Evolutionary conservation across 169 alveolate species (phyloP).

Genomic region (Perkinsus olseni): DNA sequence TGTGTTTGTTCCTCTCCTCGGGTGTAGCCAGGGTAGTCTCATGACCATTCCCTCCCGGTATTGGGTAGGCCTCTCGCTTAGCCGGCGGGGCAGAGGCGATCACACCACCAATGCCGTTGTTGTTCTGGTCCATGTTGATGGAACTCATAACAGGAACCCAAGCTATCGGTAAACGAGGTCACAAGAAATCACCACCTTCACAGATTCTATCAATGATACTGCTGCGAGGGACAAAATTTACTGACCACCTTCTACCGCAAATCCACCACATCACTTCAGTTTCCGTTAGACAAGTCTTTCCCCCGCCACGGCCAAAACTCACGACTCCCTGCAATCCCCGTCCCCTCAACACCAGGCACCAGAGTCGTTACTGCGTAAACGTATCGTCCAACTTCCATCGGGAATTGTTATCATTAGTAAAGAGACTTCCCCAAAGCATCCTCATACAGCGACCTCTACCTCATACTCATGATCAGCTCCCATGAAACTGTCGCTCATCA

Average conservation of each 20-base stretch:
- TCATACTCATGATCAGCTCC: constrained; percentile 66
- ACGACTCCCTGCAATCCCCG: too few species aligned
- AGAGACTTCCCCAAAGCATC: constrained; percentile 11
- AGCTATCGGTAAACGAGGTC: too few species aligned
- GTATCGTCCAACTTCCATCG: constrained; percentile 8
- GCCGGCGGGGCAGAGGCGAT: not conserved
- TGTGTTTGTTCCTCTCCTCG: not conserved
- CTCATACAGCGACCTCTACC: constrained; percentile 21
- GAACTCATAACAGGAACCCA: not conserved
- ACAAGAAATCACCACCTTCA: too few species aligned
- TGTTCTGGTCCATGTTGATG: not conserved
- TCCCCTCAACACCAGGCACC: too few species aligned
- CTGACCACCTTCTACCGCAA: too few species aligned
- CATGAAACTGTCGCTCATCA: constrained; percentile 64
- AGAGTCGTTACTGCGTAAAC: constrained; percentile 9
- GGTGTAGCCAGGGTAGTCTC: not conserved
- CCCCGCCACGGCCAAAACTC: too few species aligned
- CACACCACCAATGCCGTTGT: too few species aligned
- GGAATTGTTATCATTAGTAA: constrained; percentile 11
- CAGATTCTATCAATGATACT: too few species aligned
- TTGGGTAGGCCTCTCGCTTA: not conserved
- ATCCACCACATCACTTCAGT: too few species aligned
- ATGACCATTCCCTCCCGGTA: not conserved
- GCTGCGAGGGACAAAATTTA: too few species aligned
- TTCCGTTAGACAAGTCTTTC: too few species aligned